phyloP scores from a whole-genome alignment of 2,329 filamentous ascomycete species.

The Verticillium isaacii region DNA sequence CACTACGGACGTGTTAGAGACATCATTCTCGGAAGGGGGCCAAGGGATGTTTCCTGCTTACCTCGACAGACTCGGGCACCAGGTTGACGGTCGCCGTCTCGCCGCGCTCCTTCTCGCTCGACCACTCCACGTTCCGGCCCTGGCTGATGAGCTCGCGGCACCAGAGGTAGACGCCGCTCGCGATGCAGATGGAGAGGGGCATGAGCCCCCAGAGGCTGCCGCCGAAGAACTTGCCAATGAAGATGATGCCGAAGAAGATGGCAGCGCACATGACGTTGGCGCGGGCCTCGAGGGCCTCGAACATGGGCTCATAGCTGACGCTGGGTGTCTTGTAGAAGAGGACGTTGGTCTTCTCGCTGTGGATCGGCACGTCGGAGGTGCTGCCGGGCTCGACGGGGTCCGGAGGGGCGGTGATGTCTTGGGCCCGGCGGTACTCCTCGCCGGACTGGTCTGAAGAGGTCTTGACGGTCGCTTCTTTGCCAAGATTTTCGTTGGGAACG shows the following conservation, averaged over 20 bases:
- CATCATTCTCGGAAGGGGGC: not conserved
- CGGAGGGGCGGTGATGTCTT: conserved; percentile 87
- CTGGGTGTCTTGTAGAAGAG: conserved; percentile 92
- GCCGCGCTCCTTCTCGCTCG: conserved; percentile 78
- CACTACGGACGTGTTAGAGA: conserved; percentile 44
- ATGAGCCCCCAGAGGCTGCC: conserved; percentile 72
- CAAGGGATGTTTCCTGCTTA: not conserved
- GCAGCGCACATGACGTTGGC: conserved; percentile 66
- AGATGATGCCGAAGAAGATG: conserved; percentile 68
- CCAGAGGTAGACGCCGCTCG: conserved; percentile 83
- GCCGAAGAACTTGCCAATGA: conserved; percentile 76
- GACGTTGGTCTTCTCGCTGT: conserved; percentile 94
- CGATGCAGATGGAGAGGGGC: conserved; percentile 65
- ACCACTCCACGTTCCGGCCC: conserved; percentile 82
- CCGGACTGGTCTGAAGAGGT: conserved; percentile 67
- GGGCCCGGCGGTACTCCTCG: conserved; percentile 75
- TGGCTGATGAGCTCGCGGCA: conserved; percentile 80
- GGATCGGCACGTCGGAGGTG: conserved; percentile 91
- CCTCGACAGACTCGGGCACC: conserved; percentile 82
- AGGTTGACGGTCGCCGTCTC: conserved; percentile 83
- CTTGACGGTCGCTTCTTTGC: conserved; percentile 67
- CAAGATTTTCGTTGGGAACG: conserved; percentile 84
- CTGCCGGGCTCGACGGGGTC: conserved; percentile 77
- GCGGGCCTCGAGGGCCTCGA: conserved; percentile 66
- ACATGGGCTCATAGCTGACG: conserved; percentile 87